Conservation (phyloP, 208 protist species). For the Wallacemonas sp. region DNA sequence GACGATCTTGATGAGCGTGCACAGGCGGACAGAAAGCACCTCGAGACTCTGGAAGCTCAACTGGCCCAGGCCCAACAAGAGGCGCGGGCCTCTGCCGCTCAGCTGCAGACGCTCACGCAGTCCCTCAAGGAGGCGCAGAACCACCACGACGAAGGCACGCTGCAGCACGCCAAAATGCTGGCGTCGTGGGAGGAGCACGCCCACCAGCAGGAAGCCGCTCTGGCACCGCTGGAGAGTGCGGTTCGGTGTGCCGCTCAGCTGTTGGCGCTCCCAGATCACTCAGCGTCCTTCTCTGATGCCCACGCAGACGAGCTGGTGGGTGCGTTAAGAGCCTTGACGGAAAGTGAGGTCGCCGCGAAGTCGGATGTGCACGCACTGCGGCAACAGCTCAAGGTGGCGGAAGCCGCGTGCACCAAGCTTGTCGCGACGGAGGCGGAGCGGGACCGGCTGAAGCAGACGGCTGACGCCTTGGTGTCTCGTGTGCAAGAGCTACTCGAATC, state of each 20-base stretch:
- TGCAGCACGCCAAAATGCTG: too few species aligned
- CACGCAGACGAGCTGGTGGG: slow-evolving; percentile 3
- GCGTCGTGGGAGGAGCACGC: background rate
- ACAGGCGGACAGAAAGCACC: too few species aligned
- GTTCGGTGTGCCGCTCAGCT: background rate
- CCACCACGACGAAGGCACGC: too few species aligned
- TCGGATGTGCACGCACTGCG: background rate
- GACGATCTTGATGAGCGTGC: too few species aligned
- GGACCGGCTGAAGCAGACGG: slow-evolving; percentile 7
- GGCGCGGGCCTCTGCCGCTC: too few species aligned
- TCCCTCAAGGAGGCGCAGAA: too few species aligned
- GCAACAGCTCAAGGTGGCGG: background rate
- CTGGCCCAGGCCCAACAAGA: too few species aligned
- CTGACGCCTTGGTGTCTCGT: background rate
- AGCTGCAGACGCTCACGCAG: too few species aligned
- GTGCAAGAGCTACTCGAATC: slow-evolving; percentile 6
- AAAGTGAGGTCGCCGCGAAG: background rate
- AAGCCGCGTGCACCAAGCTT: background rate
- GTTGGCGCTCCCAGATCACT: background rate
- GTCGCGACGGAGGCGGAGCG: slow-evolving; percentile 1
- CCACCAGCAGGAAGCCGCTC: background rate
- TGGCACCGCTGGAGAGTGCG: background rate
- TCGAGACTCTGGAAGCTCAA: too few species aligned
- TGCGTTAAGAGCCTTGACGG: background rate
- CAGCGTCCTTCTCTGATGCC: slow-evolving; percentile 4